Percentiles rank a stretch among this genome's conserved stretches.
Evolutionary conservation across 1,284 basidiomycete genomes (phyloP).

Genomic region (Leccinum pachyderme): DNA sequence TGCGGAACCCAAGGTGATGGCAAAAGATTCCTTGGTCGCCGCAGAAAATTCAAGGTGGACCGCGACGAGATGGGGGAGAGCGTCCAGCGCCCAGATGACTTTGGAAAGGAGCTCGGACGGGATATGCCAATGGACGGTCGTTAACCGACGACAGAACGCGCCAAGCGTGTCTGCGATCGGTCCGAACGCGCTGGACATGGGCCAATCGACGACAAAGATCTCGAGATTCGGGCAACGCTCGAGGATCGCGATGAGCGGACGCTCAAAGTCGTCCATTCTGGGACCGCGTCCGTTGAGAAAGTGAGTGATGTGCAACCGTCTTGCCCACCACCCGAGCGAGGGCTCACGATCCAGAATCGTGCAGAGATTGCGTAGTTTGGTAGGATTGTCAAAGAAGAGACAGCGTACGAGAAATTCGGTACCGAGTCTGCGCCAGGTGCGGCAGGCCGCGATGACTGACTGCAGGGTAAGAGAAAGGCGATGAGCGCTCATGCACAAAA

Average conservation of each 20-base stretch:
- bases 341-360: slow-evolving; percentile 47
- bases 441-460: slow-evolving; percentile 65
- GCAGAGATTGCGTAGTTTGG: slow-evolving; percentile 47
- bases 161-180: slow-evolving; percentile 61
- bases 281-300: slow-evolving; percentile 40
- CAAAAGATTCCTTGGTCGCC: slow-evolving; percentile 26
- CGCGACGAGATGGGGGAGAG: slow-evolving; percentile 52
- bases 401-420: slow-evolving; percentile 63
- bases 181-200: slow-evolving; percentile 54
- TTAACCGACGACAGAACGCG: slow-evolving; percentile 47
- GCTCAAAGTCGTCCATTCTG: slow-evolving; percentile 32
- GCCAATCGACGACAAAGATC: slow-evolving; percentile 64
- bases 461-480: slow-evolving; percentile 23
- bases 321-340: slow-evolving; percentile 62
- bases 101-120: slow-evolving; percentile 54
- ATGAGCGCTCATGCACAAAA: not conserved
- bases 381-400: slow-evolving; percentile 59
- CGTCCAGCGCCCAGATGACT: slow-evolving; percentile 64
- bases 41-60: slow-evolving; percentile 52
- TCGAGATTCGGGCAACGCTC: slow-evolving; percentile 65
- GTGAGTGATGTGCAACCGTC: slow-evolving; percentile 58
- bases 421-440: slow-evolving; percentile 50
- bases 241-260: slow-evolving; percentile 49
- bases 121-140: slow-evolving; percentile 58
- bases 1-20: slow-evolving; percentile 54